phyloP scores from a whole-genome alignment of 2,329 filamentous ascomycete genomes.

The Raffaelea albimanens region DNA sequence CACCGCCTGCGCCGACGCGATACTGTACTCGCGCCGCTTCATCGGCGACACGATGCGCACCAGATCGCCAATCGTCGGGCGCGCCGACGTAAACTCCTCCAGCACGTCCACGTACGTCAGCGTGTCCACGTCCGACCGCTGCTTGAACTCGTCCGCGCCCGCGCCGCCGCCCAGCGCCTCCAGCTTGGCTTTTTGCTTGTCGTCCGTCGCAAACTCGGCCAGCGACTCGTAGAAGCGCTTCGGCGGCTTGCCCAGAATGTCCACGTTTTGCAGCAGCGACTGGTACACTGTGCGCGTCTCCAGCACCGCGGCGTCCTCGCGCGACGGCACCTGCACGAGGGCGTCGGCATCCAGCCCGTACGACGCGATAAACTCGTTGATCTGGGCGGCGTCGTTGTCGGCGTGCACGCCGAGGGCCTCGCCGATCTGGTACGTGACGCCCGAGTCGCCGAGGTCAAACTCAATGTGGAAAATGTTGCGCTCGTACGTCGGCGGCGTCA shows the following conservation, averaged over 20 bases:
- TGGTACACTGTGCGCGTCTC: constrained; percentile 93
- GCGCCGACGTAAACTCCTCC: constrained; percentile 81
- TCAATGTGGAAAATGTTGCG: constrained; percentile 99
- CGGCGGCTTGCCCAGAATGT: constrained; percentile 92
- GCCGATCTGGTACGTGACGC: constrained; percentile 91
- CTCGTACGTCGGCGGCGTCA: constrained; percentile 83
- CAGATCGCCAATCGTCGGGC: constrained; percentile 80
- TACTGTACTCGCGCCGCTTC: constrained; percentile 98
- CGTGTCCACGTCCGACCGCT: constrained; percentile 81
- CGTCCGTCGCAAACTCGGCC: constrained; percentile 74
- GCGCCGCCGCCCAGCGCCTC: constrained; percentile 66
- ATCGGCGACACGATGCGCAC: constrained; percentile 78
- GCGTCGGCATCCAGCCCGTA: constrained; percentile 79
- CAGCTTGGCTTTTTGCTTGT: constrained; percentile 73
- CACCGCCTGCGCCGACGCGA: constrained; percentile 92
- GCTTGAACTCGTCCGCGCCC: constrained; percentile 85
- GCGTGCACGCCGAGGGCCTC: constrained; percentile 95
- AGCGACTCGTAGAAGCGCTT: constrained; percentile 97
- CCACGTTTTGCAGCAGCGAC: constrained; percentile 81
- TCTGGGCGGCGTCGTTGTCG: constrained; percentile 74
- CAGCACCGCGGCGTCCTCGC: constrained; percentile 62
- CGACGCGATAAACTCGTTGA: constrained; percentile 77
- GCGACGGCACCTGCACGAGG: constrained; percentile 82
- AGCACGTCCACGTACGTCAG: constrained; percentile 86
- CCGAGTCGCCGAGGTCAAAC: constrained; percentile 86